phyloP scores from a whole-genome alignment of 2,329 filamentous ascomycete genomes.

The Trichoderma oligosporum region DNA sequence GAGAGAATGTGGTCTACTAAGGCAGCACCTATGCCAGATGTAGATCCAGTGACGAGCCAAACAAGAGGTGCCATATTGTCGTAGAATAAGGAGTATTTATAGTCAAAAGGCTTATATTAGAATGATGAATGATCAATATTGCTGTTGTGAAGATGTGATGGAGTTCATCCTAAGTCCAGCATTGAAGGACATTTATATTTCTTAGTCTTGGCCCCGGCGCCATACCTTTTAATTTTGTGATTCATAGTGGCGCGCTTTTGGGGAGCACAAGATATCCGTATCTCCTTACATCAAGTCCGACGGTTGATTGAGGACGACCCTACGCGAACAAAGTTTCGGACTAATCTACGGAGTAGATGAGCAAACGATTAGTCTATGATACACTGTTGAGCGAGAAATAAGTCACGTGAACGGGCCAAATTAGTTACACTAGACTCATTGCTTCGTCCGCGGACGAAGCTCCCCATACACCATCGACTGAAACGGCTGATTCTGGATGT shows the following conservation, averaged over 20 bases:
- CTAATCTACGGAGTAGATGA: not conserved
- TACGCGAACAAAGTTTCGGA: not conserved
- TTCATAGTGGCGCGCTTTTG: not conserved
- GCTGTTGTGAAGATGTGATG: not conserved
- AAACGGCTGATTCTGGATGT: not conserved
- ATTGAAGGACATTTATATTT: not conserved
- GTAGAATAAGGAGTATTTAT: not conserved
- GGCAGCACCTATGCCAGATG: constrained; percentile 32
- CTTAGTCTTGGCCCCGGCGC: not conserved
- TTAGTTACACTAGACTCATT: not conserved
- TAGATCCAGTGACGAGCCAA: constrained; percentile 35
- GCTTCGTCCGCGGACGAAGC: constrained; percentile 23
- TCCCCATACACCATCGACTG: not conserved
- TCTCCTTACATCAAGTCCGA: not conserved
- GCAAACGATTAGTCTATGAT: not conserved
- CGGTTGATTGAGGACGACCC: too few species aligned
- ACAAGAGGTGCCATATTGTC: constrained; percentile 29
- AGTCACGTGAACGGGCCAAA: constrained; percentile 8
- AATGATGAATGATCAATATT: not conserved
- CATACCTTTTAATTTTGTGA: too few species aligned
- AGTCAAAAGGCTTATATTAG: not conserved
- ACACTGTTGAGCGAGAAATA: not conserved
- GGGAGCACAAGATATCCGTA: not conserved
- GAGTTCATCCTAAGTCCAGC: not conserved
- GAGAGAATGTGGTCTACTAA: constrained; percentile 27